phyloP scores from a whole-genome alignment of 148 eudicot genomes.

The Diospyros lotus region DNA sequence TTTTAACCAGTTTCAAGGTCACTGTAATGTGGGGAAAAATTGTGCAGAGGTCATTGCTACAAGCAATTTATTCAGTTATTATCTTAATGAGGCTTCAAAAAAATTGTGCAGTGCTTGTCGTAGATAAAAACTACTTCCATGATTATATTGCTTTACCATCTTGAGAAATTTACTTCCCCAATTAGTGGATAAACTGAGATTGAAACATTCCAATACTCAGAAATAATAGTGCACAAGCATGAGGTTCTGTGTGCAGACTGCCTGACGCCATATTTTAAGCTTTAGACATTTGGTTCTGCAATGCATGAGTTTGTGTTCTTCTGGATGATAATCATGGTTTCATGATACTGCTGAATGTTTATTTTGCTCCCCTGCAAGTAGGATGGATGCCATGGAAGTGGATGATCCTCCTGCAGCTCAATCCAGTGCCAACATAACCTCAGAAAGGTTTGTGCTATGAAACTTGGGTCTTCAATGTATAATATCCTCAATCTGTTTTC shows the following conservation, averaged over 20 bases:
- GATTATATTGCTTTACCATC: too few species aligned
- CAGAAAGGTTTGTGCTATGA: conserved; percentile 47
- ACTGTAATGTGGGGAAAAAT: not conserved
- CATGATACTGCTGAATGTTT: not conserved
- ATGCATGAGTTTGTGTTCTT: not conserved
- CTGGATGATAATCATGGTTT: not conserved
- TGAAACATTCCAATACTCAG: not conserved
- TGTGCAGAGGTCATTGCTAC: not conserved
- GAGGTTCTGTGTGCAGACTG: not conserved
- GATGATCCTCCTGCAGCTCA: conserved; percentile 67
- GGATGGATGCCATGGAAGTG: conserved; percentile 68
- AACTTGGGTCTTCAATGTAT: not conserved
- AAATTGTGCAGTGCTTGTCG: too few species aligned
- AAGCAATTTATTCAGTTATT: not conserved
- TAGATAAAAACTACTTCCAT: too few species aligned
- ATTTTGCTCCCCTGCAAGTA: conserved; percentile 13
- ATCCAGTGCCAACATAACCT: conserved; percentile 29
- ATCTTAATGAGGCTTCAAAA: not conserved
- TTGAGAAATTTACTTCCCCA: not conserved
- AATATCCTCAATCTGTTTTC: not conserved
- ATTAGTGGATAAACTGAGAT: not conserved
- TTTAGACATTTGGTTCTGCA: not conserved
- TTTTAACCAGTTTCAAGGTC: not conserved
- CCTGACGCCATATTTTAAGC: not conserved
- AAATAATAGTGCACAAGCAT: too few species aligned